Evolutionary conservation across 2,329 filamentous ascomycete species (phyloP).

Genomic region (Aspergillus fructus): DNA sequence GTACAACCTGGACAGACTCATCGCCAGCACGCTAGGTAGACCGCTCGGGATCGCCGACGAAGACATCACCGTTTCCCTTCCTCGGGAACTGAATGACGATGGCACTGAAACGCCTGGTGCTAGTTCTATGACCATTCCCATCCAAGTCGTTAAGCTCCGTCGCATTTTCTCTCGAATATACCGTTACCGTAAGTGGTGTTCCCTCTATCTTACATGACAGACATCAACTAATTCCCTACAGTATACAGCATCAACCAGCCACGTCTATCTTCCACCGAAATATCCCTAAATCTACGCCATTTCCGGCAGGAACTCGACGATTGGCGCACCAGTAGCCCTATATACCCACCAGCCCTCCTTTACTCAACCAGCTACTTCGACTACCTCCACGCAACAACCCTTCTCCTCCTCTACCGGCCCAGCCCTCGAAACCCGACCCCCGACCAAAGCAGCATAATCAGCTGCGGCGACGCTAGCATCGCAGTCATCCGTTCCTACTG

Average conservation of each 20-base stretch:
- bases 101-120: conserved; percentile 35
- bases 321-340: conserved; percentile 37
- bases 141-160: conserved; percentile 37
- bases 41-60: conserved; percentile 44
- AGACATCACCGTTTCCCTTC: conserved; percentile 40
- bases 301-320: conserved; percentile 40
- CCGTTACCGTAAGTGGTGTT: conserved; percentile 32
- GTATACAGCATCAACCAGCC: conserved; percentile 37
- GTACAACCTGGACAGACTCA: conserved; percentile 45
- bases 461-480: conserved; percentile 40
- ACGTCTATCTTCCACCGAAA: conserved; percentile 27
- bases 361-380: conserved; percentile 44
- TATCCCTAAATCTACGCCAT: conserved; percentile 26
- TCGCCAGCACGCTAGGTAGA: conserved; percentile 40
- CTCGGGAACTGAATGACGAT: conserved; percentile 42
- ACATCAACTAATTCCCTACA: conserved; percentile 11
- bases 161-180: conserved; percentile 42
- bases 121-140: conserved; percentile 39
- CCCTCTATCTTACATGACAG: background rate
- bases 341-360: conserved; percentile 36
- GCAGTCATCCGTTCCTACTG: conserved; percentile 41
- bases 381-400: conserved; percentile 40
- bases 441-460: conserved; percentile 36
- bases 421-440: conserved; percentile 39
- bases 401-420: conserved; percentile 40